Evolutionary conservation across 2,329 filamentous ascomycete species (phyloP).

Genomic region (Dryadomyces quercivorus): DNA sequence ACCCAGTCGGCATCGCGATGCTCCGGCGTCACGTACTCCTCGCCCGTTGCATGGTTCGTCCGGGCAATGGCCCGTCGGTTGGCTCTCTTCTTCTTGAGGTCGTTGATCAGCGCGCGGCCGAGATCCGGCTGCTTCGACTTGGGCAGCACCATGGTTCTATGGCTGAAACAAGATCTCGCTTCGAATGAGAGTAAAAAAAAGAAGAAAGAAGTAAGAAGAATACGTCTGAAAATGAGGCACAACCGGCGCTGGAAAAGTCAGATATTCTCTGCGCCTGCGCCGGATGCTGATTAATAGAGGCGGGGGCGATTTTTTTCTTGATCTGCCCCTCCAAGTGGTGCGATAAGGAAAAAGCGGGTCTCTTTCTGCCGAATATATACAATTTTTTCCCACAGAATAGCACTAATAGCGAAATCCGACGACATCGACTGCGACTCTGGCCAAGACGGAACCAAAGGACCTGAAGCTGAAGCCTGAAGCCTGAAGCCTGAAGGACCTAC

Average conservation of each 20-base stretch:
- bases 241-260: no score
- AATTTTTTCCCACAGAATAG: conserved; percentile 1
- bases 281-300: background rate
- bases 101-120: conserved; percentile 97
- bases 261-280: background rate
- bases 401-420: no score
- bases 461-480: no score
- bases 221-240: no score
- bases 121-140: conserved; percentile 94
- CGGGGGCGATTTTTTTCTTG: conserved; percentile 2
- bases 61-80: conserved; percentile 61
- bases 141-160: conserved; percentile 44
- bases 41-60: conserved; percentile 68
- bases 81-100: conserved; percentile 79
- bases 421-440: no score
- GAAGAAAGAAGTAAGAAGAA: background rate
- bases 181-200: background rate
- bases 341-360: conserved; percentile 2
- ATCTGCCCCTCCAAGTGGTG: background rate
- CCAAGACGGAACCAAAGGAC: no score
- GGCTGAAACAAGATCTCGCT: background rate
- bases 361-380: conserved; percentile 1
- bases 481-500: no score
- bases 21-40: conserved; percentile 86
- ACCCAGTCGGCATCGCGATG: conserved; percentile 90